A percentile compares a stretch with the other conserved stretches of the same genome.
These are phyloP conservation scores for Mycena olivaceomarginata DNA, from an alignment of 768 basidiomycete genomes.

Conservation along the genomic window DNA sequence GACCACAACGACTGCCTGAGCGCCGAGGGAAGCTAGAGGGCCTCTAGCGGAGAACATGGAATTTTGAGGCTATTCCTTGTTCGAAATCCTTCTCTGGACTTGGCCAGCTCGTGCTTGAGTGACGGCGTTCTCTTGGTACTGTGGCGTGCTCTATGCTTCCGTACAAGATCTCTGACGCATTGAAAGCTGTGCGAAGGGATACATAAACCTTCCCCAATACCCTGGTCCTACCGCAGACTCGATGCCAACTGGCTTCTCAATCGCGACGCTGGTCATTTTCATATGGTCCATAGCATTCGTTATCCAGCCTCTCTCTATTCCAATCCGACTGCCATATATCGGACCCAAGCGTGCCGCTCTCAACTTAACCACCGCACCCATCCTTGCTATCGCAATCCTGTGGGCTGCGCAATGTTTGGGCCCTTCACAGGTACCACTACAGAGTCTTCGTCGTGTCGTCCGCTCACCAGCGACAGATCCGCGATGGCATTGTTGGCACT, in stretches of 20 bases:
- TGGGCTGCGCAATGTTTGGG: constrained; percentile 76
- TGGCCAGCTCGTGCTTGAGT: no score
- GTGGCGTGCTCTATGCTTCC: no score
- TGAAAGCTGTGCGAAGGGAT: not conserved
- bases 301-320: constrained; percentile 66
- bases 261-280: constrained; percentile 72
- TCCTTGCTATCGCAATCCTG: constrained; percentile 69
- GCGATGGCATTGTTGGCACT: constrained; percentile 86
- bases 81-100: no score
- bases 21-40: no score
- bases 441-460: constrained; percentile 9
- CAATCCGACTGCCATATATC: constrained; percentile 56
- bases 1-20: no score
- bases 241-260: constrained; percentile 68
- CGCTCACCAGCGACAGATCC: constrained; percentile 60
- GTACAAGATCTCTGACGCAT: not conserved
- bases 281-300: constrained; percentile 72
- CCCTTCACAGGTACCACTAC: constrained; percentile 47
- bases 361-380: constrained; percentile 73
- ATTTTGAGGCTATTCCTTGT: no score
- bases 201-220: not conserved
- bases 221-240: not conserved
- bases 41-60: no score
- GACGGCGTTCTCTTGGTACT: no score
- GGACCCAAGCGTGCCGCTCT: constrained; percentile 59